Base-by-base conservation (phyloP, 2,329 filamentous ascomycete genomes). In the Raffaelea deltoideospora region DNA sequence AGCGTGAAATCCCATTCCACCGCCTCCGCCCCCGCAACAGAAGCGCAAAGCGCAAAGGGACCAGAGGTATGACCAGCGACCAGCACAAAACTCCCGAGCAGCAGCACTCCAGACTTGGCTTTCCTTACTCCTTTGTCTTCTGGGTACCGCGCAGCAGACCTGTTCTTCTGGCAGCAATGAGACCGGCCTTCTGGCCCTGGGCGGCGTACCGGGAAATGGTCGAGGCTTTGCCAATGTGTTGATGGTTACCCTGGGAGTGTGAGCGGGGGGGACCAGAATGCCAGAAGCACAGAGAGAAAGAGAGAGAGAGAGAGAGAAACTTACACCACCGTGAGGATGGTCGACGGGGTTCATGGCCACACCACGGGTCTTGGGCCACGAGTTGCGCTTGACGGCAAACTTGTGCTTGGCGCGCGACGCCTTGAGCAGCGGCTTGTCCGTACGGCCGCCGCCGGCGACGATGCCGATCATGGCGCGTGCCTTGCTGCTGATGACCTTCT, bases 301-400 rank as follows among this genome's bases (percentile, higher is more conserved):
- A 34, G 35, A 34, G 34, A 40, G n/a, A 24, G 34, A 21, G 31
- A 39, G 36, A 11, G 20, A 11, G 21, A 15, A 53, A 73, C 69
- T 55, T 72, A 72, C 71, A 84, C 80, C 82, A 83, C 83, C 83
- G 79, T 90, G 83, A 66, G 83, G 83, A 78, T 98, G 90, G 72
- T 98, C 90, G 59, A 98, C 90, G 58, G 90, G 90, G 75, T 98
- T 98, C 90, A 98, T 98, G 69, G 90, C 90, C 80, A 98, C 90
- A 95, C 90, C 90, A 90, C 90, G 88, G 76, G 90, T 98, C 84
- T 93, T 95, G 70, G 90, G 90, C 90, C 90, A 98, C 62, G 79
- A 88, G 85, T 98, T 96, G 64, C 90, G 86, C 86, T 98, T 98
- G 72, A 95, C 92, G 55, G 87, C 86, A 72, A 94, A 98, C 83